Evolutionary conservation across 176 grass and related monocot genomes (phyloP).

Genomic region (Olyra latifolia): DNA sequence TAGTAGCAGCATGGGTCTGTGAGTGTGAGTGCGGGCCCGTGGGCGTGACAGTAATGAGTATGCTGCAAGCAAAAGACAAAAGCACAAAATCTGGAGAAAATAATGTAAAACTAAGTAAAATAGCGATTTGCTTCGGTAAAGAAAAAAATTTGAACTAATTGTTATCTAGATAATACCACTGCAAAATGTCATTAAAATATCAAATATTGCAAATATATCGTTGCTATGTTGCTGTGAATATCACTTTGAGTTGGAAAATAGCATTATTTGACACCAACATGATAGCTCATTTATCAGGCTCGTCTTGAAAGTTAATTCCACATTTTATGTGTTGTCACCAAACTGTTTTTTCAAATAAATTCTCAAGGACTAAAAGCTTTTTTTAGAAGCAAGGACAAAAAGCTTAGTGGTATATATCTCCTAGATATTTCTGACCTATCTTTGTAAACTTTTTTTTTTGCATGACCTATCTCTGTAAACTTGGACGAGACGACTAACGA

Average conservation of each 20-base stretch:
- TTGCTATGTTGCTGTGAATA: neutral
- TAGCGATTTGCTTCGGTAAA: neutral
- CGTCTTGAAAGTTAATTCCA: neutral
- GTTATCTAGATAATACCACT: too few relatives aligned
- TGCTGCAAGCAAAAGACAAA: neutral
- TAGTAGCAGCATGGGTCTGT: conserved; percentile 12
- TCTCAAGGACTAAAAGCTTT: too few relatives aligned
- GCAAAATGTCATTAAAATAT: too few relatives aligned
- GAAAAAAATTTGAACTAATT: neutral
- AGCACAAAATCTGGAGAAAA: neutral
- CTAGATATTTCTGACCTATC: too few relatives aligned
- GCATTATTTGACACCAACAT: neutral
- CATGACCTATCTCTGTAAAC: too few relatives aligned
- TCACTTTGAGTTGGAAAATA: neutral
- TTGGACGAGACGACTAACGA: too few relatives aligned
- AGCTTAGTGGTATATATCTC: too few relatives aligned
- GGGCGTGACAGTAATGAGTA: neutral
- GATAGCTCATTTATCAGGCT: neutral
- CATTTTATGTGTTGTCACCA: too few relatives aligned
- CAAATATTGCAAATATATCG: too few relatives aligned
- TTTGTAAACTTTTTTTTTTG: too few relatives aligned
- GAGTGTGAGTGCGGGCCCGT: neutral
- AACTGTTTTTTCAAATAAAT: too few relatives aligned
- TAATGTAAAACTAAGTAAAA: neutral
- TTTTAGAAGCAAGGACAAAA: too few relatives aligned